Percentiles rank a stretch among this genome's conserved stretches.
phyloP scores from a whole-genome alignment of 805 yeast genomes.

The Kluyveromyces siamensis region DNA sequence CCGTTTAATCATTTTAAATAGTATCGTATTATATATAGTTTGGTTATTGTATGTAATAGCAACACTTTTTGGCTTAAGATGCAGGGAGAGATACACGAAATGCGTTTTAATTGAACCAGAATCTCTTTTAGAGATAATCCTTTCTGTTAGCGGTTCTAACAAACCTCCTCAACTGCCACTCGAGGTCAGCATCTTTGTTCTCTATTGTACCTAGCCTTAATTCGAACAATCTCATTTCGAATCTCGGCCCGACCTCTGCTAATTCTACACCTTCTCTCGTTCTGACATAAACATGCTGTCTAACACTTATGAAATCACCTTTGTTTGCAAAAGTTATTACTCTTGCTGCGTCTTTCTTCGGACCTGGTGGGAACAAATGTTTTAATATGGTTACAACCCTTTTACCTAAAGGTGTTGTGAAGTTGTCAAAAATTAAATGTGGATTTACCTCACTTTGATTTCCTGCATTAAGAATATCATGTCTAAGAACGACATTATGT shows the following conservation, averaged over 20 bases:
- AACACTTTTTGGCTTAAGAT: background rate
- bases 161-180: conserved; percentile 90
- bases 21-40: background rate
- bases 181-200: conserved; percentile 94
- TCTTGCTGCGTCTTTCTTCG: conserved; percentile 76
- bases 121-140: conserved; percentile 48
- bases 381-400: conserved; percentile 74
- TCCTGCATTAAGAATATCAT: conserved; percentile 79
- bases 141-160: conserved; percentile 93
- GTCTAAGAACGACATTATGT: conserved; percentile 90
- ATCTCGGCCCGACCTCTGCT: conserved; percentile 97
- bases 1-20: background rate
- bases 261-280: conserved; percentile 84
- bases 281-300: conserved; percentile 90
- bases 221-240: conserved; percentile 91
- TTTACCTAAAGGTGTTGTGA: conserved; percentile 70
- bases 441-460: conserved; percentile 90
- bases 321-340: conserved; percentile 88
- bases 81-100: background rate
- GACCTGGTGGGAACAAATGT: conserved; percentile 96
- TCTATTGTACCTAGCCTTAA: conserved; percentile 84
- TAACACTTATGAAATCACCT: conserved; percentile 86
- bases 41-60: background rate
- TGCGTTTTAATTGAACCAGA: background rate
- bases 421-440: conserved; percentile 86